Conservation (phyloP, 768 basidiomycete genomes). For the Scleroderma bovista region DNA sequence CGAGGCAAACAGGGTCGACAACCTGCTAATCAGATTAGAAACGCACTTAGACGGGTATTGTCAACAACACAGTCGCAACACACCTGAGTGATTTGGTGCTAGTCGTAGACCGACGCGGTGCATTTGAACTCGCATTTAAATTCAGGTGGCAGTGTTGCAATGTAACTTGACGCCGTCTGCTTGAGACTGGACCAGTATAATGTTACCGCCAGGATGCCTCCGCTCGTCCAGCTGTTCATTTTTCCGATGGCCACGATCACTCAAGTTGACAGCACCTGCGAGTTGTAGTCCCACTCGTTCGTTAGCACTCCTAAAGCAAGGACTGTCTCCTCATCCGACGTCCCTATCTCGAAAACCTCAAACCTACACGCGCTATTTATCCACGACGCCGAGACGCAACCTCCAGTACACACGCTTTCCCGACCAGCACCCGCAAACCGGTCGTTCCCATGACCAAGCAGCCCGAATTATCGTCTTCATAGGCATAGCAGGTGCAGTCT, state of each 20-base stretch:
- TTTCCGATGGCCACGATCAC: constrained; percentile 7
- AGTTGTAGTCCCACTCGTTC: no score
- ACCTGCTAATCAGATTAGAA: not conserved
- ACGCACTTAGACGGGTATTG: no score
- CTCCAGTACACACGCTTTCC: constrained; percentile 27
- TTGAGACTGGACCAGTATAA: no score
- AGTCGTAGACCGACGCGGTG: no score
- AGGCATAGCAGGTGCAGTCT: constrained; percentile 17
- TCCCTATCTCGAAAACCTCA: not conserved
- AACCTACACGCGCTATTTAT: constrained; percentile 11
- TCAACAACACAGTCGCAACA: no score
- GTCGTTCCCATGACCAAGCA: constrained; percentile 5
- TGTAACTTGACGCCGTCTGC: not conserved
- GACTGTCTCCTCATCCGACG: not conserved
- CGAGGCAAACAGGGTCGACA: not conserved
- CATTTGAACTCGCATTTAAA: no score
- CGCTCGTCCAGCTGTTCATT: no score
- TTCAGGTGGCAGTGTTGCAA: not conserved
- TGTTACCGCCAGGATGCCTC: no score
- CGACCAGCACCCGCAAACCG: constrained; percentile 1
- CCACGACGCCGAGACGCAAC: constrained; percentile 13
- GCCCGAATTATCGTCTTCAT: constrained; percentile 16
- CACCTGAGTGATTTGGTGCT: no score
- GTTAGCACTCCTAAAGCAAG: not conserved
- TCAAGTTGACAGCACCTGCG: constrained; percentile 1